Evolutionary conservation across 495 filamentous ascomycete genomes (phyloP).

Genomic region (Penicillium chermesinum): DNA sequence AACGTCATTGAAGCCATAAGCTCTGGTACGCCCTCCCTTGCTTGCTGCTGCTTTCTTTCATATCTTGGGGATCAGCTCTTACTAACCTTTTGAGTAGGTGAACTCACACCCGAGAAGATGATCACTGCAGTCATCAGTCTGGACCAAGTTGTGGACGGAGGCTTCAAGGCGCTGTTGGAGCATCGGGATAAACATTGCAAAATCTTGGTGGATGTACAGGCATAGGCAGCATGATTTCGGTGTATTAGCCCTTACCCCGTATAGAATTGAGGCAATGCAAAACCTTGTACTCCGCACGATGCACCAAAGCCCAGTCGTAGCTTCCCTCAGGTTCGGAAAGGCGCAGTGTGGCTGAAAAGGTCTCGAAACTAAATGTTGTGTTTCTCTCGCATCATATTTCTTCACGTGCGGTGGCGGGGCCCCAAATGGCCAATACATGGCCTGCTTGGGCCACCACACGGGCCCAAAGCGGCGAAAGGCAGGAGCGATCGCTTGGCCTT

Average conservation of each 20-base stretch:
- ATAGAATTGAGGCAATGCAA: too few relatives aligned
- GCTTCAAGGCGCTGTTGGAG: conserved; percentile 51
- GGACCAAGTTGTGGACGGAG: conserved; percentile 52
- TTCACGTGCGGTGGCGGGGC: background rate
- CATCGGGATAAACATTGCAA: conserved; percentile 51
- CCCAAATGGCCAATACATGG: background rate
- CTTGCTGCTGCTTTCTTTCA: background rate
- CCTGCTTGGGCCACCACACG: background rate
- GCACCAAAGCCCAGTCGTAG: background rate
- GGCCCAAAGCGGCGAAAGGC: background rate
- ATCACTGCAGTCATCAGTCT: conserved; percentile 52
- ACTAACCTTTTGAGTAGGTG: conserved; percentile 30
- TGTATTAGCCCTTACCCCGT: too few relatives aligned
- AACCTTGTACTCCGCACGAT: too few relatives aligned
- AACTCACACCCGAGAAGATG: conserved; percentile 52
- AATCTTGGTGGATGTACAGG: conserved; percentile 25
- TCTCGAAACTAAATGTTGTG: too few relatives aligned
- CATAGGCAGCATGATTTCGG: background rate
- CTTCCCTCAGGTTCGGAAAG: background rate
- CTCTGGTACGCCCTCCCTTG: conserved; percentile 28
- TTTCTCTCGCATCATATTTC: too few relatives aligned
- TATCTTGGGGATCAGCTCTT: background rate
- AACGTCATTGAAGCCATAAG: conserved; percentile 51
- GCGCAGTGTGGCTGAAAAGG: conserved; percentile 32
- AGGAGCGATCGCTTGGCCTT: background rate